Evolutionary conservation across 257 asterid species (phyloP).

Genomic region (Ballota nigra): DNA sequence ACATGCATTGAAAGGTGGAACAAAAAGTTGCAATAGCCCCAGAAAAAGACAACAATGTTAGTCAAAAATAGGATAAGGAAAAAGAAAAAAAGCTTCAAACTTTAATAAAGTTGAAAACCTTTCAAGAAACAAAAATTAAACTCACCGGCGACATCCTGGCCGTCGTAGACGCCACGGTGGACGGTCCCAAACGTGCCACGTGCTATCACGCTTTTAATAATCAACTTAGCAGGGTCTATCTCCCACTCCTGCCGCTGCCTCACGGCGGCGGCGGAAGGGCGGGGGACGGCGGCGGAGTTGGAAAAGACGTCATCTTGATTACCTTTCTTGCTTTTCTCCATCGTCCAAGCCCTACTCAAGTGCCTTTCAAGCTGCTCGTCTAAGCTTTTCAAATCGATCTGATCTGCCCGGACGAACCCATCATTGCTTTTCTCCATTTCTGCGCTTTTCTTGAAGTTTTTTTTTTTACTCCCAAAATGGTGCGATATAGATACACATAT

Average conservation of each 20-base stretch:
- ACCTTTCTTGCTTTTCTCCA: slow-evolving; percentile 53
- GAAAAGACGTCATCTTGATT: slow-evolving; percentile 32
- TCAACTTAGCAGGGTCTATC: slow-evolving; percentile 67
- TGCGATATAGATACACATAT: not conserved
- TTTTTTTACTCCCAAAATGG: slow-evolving; percentile 1
- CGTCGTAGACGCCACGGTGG: slow-evolving; percentile 76
- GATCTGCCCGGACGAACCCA: slow-evolving; percentile 76
- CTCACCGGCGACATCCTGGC: slow-evolving; percentile 82
- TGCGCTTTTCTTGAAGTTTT: not conserved
- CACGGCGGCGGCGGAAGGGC: slow-evolving; percentile 18
- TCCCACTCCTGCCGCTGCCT: slow-evolving; percentile 77
- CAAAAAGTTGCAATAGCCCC: slow-evolving; percentile 12
- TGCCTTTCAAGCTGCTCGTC: slow-evolving; percentile 82
- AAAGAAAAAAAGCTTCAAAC: not conserved
- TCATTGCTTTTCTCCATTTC: slow-evolving; percentile 62
- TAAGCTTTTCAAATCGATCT: slow-evolving; percentile 69
- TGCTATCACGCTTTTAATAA: slow-evolving; percentile 64
- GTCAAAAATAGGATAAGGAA: slow-evolving; percentile 15
- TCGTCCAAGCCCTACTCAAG: slow-evolving; percentile 53
- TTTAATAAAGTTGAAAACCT: slow-evolving; percentile 4
- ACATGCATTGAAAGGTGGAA: slow-evolving; percentile 17
- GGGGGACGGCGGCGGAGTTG: slow-evolving; percentile 16
- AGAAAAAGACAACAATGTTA: slow-evolving; percentile 27
- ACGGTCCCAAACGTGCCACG: slow-evolving; percentile 88
- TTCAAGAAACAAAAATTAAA: slow-evolving; percentile 2